Conservation (phyloP, 208 protist species). For the Crithidia expoeki region DNA sequence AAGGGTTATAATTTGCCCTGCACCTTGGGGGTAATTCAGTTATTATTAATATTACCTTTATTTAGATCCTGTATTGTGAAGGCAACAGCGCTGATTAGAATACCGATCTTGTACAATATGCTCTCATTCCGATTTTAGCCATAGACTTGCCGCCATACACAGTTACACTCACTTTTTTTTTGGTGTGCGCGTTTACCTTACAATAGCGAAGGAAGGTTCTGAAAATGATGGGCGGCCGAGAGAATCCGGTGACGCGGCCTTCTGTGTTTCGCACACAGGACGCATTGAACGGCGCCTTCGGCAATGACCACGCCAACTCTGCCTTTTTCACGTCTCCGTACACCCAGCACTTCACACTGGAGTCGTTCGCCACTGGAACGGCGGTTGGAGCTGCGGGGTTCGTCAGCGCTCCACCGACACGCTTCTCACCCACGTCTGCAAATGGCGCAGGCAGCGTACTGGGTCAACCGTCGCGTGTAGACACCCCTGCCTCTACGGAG, state of each 20-base stretch:
- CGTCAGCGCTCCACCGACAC: not conserved
- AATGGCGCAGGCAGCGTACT: not conserved
- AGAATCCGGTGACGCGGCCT: slow-evolving; percentile 18
- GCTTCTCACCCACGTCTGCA: not conserved
- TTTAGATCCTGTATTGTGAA: no score
- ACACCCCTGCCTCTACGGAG: slow-evolving; percentile 2
- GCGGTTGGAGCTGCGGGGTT: not conserved
- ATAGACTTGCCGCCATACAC: no score
- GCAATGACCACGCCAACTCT: not conserved
- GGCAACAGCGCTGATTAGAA: no score
- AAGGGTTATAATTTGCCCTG: no score
- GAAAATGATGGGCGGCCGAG: not conserved
- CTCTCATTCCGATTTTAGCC: no score
- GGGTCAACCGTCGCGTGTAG: not conserved
- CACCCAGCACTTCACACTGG: not conserved
- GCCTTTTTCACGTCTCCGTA: not conserved
- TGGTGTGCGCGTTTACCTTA: no score
- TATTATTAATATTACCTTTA: no score
- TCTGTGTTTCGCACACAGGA: slow-evolving; percentile 23
- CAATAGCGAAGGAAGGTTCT: no score
- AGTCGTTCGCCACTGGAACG: not conserved
- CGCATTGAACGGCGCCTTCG: not conserved
- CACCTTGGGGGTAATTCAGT: no score
- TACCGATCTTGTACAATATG: no score
- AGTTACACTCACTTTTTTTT: no score